Base-by-base conservation (phyloP, 768 basidiomycete species). In the Hydnomerulius pinastri region DNA sequence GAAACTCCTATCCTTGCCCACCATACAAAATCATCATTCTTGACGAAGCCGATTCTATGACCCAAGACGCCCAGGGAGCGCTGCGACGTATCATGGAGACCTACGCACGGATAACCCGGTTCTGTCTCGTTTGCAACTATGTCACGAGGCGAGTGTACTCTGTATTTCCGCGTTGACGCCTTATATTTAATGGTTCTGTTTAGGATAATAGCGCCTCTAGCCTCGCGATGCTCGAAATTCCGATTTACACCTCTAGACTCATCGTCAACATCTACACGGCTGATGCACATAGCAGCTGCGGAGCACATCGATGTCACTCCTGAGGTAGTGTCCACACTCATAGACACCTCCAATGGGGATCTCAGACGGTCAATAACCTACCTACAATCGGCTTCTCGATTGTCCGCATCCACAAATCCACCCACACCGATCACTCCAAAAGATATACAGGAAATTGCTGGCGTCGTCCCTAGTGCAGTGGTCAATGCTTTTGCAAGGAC, bases 31-130 rank as follows among this genome's bases (percentile, higher is more conserved):
- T 99, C 56, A 88, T 99, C 64, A 98, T 99, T 55, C 82, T 99
- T 21, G 97, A 99, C 61, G 97, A 99, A 71, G 97, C 97, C 18
- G 97, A 99, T 68, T 96, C 93, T 5, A 99, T 99, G 97, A 99
- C 97, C 5, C 96, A 98, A 72, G 97, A 99, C 65, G 97, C 97
- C 4, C 97, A 99, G 68, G 94, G 89, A 28, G 97, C 97, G 0
- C 75, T 99, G 33, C 80, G 97, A 35, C 83, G 97, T n/a, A 98
- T 98, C 66, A 99, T 99, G 97, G 97, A 99, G 71, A 95, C 86
- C n/a, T 94, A 98, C 62, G 92, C 92, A 15, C 81, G 89, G 48
- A 98, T 98, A 65, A 99, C 97, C 27, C 80, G 97, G 4, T 99
- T 99, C 73, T 99, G 97, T 69, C 76, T 99, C 18, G 92, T 98